Evolutionary conservation across 2,329 filamentous ascomycete genomes (phyloP), one percentile per base, ranked within the genome.

Genomic region (Metarhizium brunneum): DNA sequence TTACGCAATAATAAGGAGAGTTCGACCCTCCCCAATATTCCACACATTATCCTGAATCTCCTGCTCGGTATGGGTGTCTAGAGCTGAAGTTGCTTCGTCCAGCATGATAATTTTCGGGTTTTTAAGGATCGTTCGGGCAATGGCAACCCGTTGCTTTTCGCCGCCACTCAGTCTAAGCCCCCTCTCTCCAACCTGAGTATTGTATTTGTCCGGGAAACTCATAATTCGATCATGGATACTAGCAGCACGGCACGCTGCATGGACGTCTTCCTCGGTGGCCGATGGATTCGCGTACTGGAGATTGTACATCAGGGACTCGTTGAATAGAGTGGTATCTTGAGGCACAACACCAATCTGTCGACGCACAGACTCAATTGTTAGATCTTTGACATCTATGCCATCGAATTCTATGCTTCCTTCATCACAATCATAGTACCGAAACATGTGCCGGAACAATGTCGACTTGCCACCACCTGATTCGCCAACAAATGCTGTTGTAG

Each of bases 381-480:
- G 75, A 61, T 91, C 85, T 68, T 88, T 84, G 51, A 96, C 88
- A 66, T 96, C 84, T 57, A 85, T 82, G 7, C 87, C 90, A 66
- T 97, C 94, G 54, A 99, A 77, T 65, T 87, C 82, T 56, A 97
- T 95, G 65, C 78, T 84, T 40, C 94, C 94, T 53, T 84, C 81
- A 53, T 85, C 79, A 54, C 86, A 83, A 67, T 96, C 95, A 76
- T 97, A 99, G 72, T 96, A 99, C 18, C 94, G 88, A 78, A 96
- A 97, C 68, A 99, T 85, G 51, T 97, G 81, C 52, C 94, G 87
- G 76, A 99, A 96, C 30, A 99, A 82, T 0, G 94, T 99, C 2
- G 92, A 97, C 71, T 99, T 99, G 61, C 94, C 94, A 57, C 94
- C 94, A 49, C 94, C 94, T 36, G 92, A 97, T 70, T 97, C 92